A percentile compares a stretch with the other conserved stretches of the same genome.
Evolutionary conservation across 2,329 filamentous ascomycete species (phyloP).

Genomic region (Arthrobotrys conoides): DNA sequence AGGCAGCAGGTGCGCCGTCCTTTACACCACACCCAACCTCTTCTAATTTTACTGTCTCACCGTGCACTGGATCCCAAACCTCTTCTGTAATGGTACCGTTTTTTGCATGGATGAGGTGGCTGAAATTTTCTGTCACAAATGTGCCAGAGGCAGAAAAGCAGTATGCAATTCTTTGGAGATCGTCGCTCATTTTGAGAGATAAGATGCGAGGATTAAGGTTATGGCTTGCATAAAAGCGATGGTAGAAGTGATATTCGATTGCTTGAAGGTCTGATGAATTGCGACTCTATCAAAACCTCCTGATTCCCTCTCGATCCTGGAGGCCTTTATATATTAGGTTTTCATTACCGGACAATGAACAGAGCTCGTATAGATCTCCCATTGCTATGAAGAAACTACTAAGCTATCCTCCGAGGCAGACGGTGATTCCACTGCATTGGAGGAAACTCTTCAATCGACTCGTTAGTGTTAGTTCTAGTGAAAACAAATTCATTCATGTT

Average conservation of each 20-base stretch:
- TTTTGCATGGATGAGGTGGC: background rate
- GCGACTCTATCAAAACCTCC: background rate
- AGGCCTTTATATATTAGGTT: background rate
- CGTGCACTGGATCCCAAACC: background rate
- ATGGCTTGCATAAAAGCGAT: background rate
- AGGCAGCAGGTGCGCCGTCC: background rate
- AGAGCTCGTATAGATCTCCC: background rate
- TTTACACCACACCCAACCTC: background rate
- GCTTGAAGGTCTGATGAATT: background rate
- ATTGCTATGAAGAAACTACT: background rate
- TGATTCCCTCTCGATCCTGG: background rate
- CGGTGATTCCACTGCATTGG: background rate
- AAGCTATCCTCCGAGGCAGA: background rate
- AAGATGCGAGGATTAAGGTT: background rate
- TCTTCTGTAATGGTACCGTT: background rate
- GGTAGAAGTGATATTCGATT: background rate
- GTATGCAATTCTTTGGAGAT: background rate
- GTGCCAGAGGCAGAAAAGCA: slow-evolving; percentile 1
- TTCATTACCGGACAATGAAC: background rate
- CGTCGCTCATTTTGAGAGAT: background rate
- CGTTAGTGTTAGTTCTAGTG: no score
- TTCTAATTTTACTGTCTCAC: background rate
- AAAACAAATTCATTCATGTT: background rate
- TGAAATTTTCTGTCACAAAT: background rate
- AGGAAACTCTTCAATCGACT: no score